phyloP scores from a whole-genome alignment of 2,329 filamentous ascomycete genomes.

The Colletotrichum incanum region DNA sequence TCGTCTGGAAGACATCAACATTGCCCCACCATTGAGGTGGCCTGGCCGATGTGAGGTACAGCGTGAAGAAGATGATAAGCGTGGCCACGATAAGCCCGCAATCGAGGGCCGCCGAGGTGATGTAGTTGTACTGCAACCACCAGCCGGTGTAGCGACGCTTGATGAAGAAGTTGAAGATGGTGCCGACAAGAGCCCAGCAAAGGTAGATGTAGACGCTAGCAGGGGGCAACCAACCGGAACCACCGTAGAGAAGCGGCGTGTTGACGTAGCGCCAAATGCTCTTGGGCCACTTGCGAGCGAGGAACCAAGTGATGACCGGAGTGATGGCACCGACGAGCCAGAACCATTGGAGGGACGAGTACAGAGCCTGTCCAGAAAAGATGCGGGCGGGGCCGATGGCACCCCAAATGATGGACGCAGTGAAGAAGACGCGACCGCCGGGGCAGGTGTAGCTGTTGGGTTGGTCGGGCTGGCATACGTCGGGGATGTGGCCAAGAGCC shows the following conservation, averaged over 20 bases:
- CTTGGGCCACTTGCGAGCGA: constrained; percentile 74
- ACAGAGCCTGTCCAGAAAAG: constrained; percentile 75
- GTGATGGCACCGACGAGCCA: constrained; percentile 77
- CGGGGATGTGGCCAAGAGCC: constrained; percentile 73
- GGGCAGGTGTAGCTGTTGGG: constrained; percentile 72
- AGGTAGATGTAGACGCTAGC: constrained; percentile 81
- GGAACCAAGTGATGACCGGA: constrained; percentile 75
- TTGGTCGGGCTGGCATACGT: constrained; percentile 71
- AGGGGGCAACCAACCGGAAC: constrained; percentile 75
- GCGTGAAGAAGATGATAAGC: constrained; percentile 78
- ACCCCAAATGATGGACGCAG: constrained; percentile 81
- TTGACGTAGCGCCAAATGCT: constrained; percentile 77
- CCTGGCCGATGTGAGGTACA: constrained; percentile 71
- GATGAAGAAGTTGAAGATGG: constrained; percentile 79
- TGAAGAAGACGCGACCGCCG: constrained; percentile 73
- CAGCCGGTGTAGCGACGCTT: constrained; percentile 77
- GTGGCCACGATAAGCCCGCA: constrained; percentile 77
- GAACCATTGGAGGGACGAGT: constrained; percentile 78
- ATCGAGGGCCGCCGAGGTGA: constrained; percentile 80
- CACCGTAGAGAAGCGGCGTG: constrained; percentile 79
- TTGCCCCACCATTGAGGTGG: constrained; percentile 78
- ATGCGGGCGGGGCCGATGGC: constrained; percentile 80
- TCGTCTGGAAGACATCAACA: constrained; percentile 60
- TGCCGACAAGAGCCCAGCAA: constrained; percentile 78
- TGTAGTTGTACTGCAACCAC: constrained; percentile 86